Conservation (phyloP, 2,329 filamentous ascomycete species). For the Elsinoe perseae region DNA sequence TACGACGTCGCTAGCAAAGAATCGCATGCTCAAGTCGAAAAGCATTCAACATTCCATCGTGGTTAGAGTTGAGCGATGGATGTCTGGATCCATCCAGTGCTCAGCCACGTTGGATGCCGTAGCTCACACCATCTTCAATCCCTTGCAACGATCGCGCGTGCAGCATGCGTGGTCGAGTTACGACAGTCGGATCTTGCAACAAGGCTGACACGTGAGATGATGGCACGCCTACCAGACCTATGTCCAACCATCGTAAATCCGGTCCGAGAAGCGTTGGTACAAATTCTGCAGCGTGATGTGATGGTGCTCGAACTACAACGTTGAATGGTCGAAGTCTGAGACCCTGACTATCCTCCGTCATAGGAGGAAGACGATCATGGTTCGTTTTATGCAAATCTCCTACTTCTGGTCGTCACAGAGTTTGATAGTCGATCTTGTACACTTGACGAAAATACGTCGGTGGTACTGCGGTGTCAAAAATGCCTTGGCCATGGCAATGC, state of each 20-base stretch:
- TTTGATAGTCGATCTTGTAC: neutral
- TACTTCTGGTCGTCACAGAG: neutral
- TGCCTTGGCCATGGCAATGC: neutral
- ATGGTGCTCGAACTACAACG: neutral
- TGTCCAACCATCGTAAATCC: neutral
- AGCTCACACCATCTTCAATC: neutral
- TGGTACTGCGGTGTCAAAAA: slow-evolving; percentile 3
- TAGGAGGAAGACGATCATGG: slow-evolving; percentile 8
- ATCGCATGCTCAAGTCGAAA: neutral
- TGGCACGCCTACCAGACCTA: slow-evolving; percentile 11
- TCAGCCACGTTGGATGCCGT: slow-evolving; percentile 12
- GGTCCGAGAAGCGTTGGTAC: neutral
- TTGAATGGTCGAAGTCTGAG: slow-evolving; percentile 12
- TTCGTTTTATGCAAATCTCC: slow-evolving; percentile 12
- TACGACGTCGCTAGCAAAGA: neutral
- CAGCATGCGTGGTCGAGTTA: slow-evolving; percentile 1
- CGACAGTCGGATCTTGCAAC: slow-evolving; percentile 7
- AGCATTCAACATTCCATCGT: neutral
- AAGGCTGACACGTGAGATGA: slow-evolving; percentile 14
- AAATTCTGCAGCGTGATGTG: slow-evolving; percentile 12
- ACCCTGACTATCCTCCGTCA: slow-evolving; percentile 13
- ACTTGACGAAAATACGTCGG: slow-evolving; percentile 13
- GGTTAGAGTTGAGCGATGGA: slow-evolving; percentile 9
- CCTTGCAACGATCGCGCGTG: slow-evolving; percentile 9
- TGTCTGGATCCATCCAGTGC: slow-evolving; percentile 6